These are phyloP conservation scores for Salix koriyanagi DNA, from an alignment of 345 rosid species.

Conservation along the genomic window DNA sequence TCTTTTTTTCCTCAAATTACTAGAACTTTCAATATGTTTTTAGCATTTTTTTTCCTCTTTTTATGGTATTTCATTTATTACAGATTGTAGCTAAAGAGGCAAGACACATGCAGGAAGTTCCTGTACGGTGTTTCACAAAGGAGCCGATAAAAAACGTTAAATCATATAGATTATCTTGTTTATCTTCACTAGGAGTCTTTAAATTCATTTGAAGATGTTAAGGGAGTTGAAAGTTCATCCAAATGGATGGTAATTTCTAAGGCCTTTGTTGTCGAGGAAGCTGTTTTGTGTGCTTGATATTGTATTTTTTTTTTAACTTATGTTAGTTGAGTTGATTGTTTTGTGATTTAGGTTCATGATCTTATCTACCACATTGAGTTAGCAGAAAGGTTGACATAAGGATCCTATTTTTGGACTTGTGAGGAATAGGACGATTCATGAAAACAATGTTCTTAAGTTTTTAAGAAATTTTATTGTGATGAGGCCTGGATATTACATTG, in stretches of 20 bases:
- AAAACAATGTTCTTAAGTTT: slow-evolving; percentile 64
- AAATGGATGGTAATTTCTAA: slow-evolving; percentile 46
- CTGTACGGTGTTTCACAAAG: slow-evolving; percentile 39
- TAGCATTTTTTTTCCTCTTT: not conserved
- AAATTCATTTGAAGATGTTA: slow-evolving; percentile 62
- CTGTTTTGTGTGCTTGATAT: not conserved
- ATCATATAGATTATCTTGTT: slow-evolving; percentile 46
- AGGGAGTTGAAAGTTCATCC: slow-evolving; percentile 61
- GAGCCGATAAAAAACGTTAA: slow-evolving; percentile 39
- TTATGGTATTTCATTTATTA: not conserved
- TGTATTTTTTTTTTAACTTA: not conserved
- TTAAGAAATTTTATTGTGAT: slow-evolving; percentile 71
- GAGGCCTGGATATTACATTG: slow-evolving; percentile 92
- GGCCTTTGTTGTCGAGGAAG: slow-evolving; percentile 6
- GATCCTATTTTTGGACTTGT: slow-evolving; percentile 50
- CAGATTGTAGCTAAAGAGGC: slow-evolving; percentile 36
- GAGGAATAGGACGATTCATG: slow-evolving; percentile 74
- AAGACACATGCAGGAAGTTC: slow-evolving; percentile 34
- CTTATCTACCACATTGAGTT: slow-evolving; percentile 82
- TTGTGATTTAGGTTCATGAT: slow-evolving; percentile 56
- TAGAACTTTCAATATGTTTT: not conserved
- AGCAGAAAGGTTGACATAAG: slow-evolving; percentile 69
- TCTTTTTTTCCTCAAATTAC: not conserved
- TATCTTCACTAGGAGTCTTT: slow-evolving; percentile 80
- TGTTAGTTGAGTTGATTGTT: slow-evolving; percentile 11